Percentiles rank a stretch among this genome's conserved stretches.
phyloP scores from a whole-genome alignment of 1,284 basidiomycete species.

The Mrakiaceae sp. region DNA sequence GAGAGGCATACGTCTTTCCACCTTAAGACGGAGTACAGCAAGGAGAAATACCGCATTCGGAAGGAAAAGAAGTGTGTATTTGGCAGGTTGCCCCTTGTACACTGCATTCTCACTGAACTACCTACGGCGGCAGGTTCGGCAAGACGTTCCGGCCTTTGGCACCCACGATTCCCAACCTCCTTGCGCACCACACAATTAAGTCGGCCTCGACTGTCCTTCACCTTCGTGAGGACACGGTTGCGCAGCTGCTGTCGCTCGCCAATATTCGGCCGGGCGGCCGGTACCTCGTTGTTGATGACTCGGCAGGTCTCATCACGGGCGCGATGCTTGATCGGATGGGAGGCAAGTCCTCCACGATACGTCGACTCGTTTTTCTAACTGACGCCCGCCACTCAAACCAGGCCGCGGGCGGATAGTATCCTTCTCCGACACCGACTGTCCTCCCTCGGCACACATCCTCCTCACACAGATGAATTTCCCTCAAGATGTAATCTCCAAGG shows the following conservation, averaged over 20 bases:
- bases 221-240: constrained; percentile 75
- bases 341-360: constrained; percentile 40
- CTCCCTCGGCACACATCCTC: constrained; percentile 80
- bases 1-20: constrained; percentile 79
- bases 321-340: constrained; percentile 77
- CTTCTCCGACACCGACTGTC: constrained; percentile 82
- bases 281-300: constrained; percentile 85
- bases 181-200: constrained; percentile 62
- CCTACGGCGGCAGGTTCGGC: constrained; percentile 50
- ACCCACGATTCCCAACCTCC: constrained; percentile 77
- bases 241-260: constrained; percentile 73
- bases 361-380: not conserved
- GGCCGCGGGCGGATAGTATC: constrained; percentile 68
- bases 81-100: not conserved
- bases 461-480: constrained; percentile 70
- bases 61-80: constrained; percentile 82
- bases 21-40: constrained; percentile 89
- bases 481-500: constrained; percentile 44
- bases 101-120: not conserved
- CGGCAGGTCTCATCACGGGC: constrained; percentile 77
- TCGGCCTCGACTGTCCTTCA: constrained; percentile 70
- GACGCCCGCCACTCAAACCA: constrained; percentile 3
- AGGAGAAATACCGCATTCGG: constrained; percentile 88
- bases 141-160: constrained; percentile 81
- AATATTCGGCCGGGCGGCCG: constrained; percentile 76